Conservation (phyloP, 2,329 filamentous ascomycete genomes). For the Westerdykella aurantiaca region DNA sequence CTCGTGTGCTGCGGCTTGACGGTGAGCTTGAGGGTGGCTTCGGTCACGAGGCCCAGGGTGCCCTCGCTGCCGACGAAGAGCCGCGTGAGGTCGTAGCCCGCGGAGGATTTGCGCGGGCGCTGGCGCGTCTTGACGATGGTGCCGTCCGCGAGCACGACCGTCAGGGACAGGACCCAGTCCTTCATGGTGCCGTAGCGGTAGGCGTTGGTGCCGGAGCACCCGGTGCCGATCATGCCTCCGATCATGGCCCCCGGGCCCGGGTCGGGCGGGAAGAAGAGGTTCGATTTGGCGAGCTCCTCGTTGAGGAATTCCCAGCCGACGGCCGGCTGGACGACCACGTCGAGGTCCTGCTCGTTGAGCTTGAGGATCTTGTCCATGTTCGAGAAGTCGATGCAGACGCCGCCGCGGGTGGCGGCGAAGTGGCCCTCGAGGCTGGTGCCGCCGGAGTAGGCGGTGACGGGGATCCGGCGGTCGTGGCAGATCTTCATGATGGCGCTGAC, state of each 20-base stretch:
- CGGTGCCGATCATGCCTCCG: conserved; percentile 78
- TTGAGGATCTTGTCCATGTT: conserved; percentile 76
- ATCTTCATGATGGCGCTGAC: conserved; percentile 84
- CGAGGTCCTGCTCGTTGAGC: conserved; percentile 64
- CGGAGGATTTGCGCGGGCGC: conserved; percentile 80
- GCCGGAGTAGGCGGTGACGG: conserved; percentile 80
- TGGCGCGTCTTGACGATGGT: conserved; percentile 86
- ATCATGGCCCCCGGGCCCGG: conserved; percentile 90
- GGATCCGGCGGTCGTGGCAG: conserved; percentile 73
- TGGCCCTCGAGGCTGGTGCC: conserved; percentile 88
- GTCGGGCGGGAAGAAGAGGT: conserved; percentile 82
- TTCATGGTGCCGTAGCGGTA: conserved; percentile 93
- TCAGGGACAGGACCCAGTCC: conserved; percentile 84
- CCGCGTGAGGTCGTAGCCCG: conserved; percentile 85
- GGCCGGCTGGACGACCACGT: conserved; percentile 57
- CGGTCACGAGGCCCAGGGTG: conserved; percentile 83
- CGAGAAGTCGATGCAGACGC: conserved; percentile 79
- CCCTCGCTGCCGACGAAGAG: conserved; percentile 89
- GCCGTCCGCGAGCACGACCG: conserved; percentile 83
- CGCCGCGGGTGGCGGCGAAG: conserved; percentile 74
- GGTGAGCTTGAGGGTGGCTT: conserved; percentile 82
- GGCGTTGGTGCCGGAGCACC: conserved; percentile 76
- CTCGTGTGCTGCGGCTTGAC: conserved; percentile 72
- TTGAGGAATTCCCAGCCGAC: conserved; percentile 85
- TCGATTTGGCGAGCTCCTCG: conserved; percentile 63